A percentile compares a stretch with the other conserved stretches of the same genome.
Conservation (phyloP, 1,284 basidiomycete species). For the Heterobasidion irregulare region DNA sequence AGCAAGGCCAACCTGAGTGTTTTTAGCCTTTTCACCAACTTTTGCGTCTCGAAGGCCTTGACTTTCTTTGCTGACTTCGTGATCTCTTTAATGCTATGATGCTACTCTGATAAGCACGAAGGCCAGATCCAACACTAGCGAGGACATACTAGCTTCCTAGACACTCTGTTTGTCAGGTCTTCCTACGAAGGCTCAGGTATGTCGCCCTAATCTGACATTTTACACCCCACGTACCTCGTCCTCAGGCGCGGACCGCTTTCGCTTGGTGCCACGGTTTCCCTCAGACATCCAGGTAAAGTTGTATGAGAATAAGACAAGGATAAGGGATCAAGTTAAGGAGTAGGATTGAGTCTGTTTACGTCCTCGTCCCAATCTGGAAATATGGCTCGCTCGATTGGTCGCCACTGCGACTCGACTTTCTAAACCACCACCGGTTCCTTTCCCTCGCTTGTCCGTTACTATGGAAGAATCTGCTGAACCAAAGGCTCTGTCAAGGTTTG, state of each 20-base stretch:
- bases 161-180: constrained; percentile 26
- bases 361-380: too few species aligned
- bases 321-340: too few species aligned
- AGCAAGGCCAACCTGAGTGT: constrained; percentile 41
- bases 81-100: constrained; percentile 57
- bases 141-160: constrained; percentile 31
- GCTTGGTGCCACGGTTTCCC: constrained; percentile 6
- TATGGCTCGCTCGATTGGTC: too few species aligned
- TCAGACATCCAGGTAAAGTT: background rate
- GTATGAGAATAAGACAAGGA: too few species aligned
- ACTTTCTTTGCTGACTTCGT: constrained; percentile 74
- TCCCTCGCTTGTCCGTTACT: background rate
- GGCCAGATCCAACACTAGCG: constrained; percentile 13
- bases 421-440: background rate
- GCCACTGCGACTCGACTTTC: too few species aligned
- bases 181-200: constrained; percentile 14
- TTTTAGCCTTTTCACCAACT: constrained; percentile 79
- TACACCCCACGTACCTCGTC: background rate
- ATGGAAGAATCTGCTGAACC: constrained; percentile 22
- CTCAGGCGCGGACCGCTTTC: background rate
- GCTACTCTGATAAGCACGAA: constrained; percentile 1
- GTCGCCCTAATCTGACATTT: background rate
- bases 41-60: constrained; percentile 77
- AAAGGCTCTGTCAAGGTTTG: constrained; percentile 48
- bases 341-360: too few species aligned